Evolutionary conservation across 2,329 filamentous ascomycete genomes (phyloP).

Genomic region (Fusarium sp.): DNA sequence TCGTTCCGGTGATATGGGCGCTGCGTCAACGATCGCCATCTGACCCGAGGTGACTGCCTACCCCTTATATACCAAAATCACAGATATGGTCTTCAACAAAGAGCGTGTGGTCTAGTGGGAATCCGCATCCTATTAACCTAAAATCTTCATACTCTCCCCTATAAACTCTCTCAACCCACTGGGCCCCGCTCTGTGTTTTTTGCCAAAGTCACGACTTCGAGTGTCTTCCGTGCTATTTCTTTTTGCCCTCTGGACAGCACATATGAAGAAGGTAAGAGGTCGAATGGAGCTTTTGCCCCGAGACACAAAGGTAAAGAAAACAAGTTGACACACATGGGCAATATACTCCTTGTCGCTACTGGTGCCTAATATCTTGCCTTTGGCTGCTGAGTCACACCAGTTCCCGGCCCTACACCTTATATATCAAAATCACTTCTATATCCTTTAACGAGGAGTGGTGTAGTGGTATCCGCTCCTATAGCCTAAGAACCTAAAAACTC

Average conservation of each 20-base stretch:
- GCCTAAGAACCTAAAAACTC: neutral
- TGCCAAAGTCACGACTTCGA: neutral
- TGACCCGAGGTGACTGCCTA: neutral
- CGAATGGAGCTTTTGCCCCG: neutral
- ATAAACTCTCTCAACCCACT: neutral
- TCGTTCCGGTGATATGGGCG: too few species aligned
- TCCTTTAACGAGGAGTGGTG: neutral
- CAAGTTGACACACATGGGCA: neutral
- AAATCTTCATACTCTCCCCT: neutral
- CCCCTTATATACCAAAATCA: neutral
- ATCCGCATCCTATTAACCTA: neutral
- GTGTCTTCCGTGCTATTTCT: neutral
- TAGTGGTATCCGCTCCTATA: neutral
- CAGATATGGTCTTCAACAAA: neutral
- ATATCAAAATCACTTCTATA: neutral
- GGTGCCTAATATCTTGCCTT: neutral
- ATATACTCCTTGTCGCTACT: neutral
- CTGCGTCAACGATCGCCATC: too few species aligned
- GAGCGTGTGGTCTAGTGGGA: slow-evolving; percentile 6
- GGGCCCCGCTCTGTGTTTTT: neutral
- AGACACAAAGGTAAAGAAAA: neutral
- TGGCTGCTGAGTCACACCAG: neutral
- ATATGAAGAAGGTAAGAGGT: neutral
- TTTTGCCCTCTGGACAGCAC: neutral
- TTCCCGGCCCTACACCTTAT: neutral